Evolutionary conservation across 1,284 basidiomycete genomes (phyloP), one percentile per base, ranked within the genome.

Genomic region (Chalciporus piperatoides): DNA sequence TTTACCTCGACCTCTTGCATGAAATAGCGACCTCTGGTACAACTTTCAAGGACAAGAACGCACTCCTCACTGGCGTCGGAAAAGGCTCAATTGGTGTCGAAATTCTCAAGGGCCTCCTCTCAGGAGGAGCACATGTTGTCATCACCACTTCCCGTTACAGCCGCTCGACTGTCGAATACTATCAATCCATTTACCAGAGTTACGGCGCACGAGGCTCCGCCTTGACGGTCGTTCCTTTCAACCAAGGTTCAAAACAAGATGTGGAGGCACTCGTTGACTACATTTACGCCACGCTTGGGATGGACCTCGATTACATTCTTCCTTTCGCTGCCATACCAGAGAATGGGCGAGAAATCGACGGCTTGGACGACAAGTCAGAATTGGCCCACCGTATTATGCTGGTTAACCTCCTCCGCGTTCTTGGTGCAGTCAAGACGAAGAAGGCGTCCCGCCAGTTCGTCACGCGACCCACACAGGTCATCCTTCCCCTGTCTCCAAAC

Each of bases 291-390:
- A 94, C 86, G 38, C 84, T 97, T 51, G 87, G 88, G 42, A 84
- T 99, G 74, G 96, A 99, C 73, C 81, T 99, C 54, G 96, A 99
- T 73, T 98, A 97, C 73, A 91, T 99, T 62, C 82, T 98, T 55
- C 96, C 96, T 36, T 99, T 99, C 71, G 97, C 96, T 49, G 97
- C 95, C 52, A 89, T 99, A 42, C 95, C 97, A 11, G 97, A 98
- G 72, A 98, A 98, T 64, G 96, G 97, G 41, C 89, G 96, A 54
- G 93, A 98, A 73, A 99, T 99, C 54, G 96, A 99, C 63, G 84
- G 89, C 24, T 77, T 99, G 55, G 97, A 98, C 68, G 97, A 99
- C 75, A 90, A 90, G 69, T 97, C 96, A 11, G 96, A 99, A 71
- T 82, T 99, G 38, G 96, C 97, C 15, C 97, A 99, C 70, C 87